phyloP scores from a whole-genome alignment of 1,284 basidiomycete genomes.

The Apiotrichum gracile region DNA sequence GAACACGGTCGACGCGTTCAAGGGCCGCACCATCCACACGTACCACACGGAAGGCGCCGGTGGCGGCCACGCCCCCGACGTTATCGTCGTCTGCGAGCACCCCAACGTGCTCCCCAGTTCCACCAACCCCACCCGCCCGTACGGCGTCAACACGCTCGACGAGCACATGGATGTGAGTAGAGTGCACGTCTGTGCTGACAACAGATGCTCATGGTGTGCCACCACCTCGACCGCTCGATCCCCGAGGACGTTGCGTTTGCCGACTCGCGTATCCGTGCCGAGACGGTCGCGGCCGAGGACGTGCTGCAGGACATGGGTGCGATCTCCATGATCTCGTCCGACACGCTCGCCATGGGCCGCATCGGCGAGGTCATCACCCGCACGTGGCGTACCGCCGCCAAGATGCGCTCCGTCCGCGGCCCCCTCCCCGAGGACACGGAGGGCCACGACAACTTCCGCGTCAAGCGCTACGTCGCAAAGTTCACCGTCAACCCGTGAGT shows the following conservation, averaged over 20 bases:
- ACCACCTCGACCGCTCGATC: constrained; percentile 81
- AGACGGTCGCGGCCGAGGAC: constrained; percentile 97
- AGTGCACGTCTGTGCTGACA: not conserved
- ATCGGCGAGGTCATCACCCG: constrained; percentile 90
- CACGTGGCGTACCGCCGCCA: constrained; percentile 95
- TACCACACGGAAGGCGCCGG: constrained; percentile 94
- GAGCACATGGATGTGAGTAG: constrained; percentile 85
- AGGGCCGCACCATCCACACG: constrained; percentile 90
- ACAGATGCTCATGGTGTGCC: constrained; percentile 91
- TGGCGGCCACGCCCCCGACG: constrained; percentile 96
- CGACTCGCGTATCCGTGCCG: constrained; percentile 91
- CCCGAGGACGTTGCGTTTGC: constrained; percentile 94
- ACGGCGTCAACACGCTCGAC: constrained; percentile 84
- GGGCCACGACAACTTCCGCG: constrained; percentile 81
- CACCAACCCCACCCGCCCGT: constrained; percentile 95
- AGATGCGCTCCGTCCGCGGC: constrained; percentile 78
- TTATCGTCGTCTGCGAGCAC: constrained; percentile 88
- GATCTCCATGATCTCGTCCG: constrained; percentile 92
- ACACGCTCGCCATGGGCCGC: constrained; percentile 96
- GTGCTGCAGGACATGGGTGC: constrained; percentile 91
- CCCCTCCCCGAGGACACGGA: constrained; percentile 63
- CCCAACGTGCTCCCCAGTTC: constrained; percentile 93
- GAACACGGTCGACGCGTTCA: constrained; percentile 87
- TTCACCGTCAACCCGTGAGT: constrained; percentile 96
- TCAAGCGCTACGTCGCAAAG: constrained; percentile 93